Base-by-base conservation (phyloP, 2,329 filamentous ascomycete species). In the Aureobasidium sp. region DNA sequence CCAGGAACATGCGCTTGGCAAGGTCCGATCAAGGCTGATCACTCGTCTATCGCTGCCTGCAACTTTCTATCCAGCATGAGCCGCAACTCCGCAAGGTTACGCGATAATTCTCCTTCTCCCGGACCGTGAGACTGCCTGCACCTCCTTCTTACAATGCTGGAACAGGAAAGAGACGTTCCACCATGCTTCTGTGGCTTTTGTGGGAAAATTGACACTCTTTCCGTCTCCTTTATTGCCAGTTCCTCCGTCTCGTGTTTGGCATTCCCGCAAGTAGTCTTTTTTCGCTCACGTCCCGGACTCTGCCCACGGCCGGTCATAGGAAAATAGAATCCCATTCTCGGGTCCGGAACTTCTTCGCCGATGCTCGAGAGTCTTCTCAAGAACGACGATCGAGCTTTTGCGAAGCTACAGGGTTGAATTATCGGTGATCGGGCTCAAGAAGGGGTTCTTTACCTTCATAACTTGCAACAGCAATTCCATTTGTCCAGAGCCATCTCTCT, bases 101-200 rank as follows among this genome's bases (percentile, higher is more conserved):
- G 53, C 53, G 53, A 44, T 45, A 41, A 37, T 44, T n/a, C 13
- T 57, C 42, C 42, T 58, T 47, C 29, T 7, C 30, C 32, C 54
- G 42, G 54, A 32, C 42, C 16, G 34, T 48, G 54, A 48, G 54
- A 29, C 29, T 30, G 42, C 54, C 21, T 48, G 54, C 54, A 39
- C 21, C 21, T 7, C 13, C n/a, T 32, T 47, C 29, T 39, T 13
- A 48, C 32, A 30, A 30, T 8, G 54, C 42, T 39, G 30, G 16
- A 48, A 58, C 54, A 48, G 54, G 42, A 47, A 48, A 58, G 32
- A 25, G 54, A 58, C 42, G 30, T 47, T 58, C 41, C 42, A 48
- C 39, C n/a, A 48, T 58, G 42, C 54, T 58, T 58, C 54, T 48
- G 54, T 48, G 32, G 42, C 54, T 57, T 57, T 32, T 16, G 9